Conservation (phyloP, 2,329 filamentous ascomycete genomes). For the Fonsecaea erecta region DNA sequence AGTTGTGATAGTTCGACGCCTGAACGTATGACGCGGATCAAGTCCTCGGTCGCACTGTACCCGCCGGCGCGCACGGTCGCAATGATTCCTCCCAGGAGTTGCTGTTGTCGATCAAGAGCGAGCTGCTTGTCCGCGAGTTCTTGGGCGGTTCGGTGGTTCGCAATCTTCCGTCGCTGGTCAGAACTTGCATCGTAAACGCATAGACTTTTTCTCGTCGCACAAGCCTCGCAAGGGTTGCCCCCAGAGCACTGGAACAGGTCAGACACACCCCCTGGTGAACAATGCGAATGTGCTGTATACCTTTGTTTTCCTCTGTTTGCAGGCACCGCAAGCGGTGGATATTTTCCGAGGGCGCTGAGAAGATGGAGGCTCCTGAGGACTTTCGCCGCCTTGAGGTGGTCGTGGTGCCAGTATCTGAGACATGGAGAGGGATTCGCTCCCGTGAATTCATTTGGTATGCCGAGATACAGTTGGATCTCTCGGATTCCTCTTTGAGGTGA, state of each 20-base stretch:
- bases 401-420: conserved; percentile 36
- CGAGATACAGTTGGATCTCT: background rate
- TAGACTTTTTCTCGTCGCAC: conserved; percentile 30
- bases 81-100: conserved; percentile 37
- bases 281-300: conserved; percentile 13
- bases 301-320: conserved; percentile 38
- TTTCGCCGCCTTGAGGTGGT: conserved; percentile 8
- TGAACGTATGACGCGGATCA: conserved; percentile 32
- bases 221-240: conserved; percentile 35
- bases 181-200: conserved; percentile 37
- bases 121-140: conserved; percentile 33
- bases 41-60: conserved; percentile 25
- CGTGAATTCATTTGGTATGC: conserved; percentile 3
- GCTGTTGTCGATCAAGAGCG: conserved; percentile 31
- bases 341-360: conserved; percentile 35
- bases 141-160: conserved; percentile 36
- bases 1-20: conserved; percentile 36
- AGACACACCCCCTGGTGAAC: background rate
- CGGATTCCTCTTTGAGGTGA: background rate
- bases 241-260: conserved; percentile 33
- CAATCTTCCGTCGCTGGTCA: conserved; percentile 37
- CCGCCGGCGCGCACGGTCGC: conserved; percentile 35
- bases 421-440: conserved; percentile 24
- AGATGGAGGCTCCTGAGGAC: background rate
- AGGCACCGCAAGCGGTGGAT: conserved; percentile 38